These are phyloP conservation scores for Coccomyxa sp. DNA, from an alignment of 139 green algal species.

Conservation along the genomic window DNA sequence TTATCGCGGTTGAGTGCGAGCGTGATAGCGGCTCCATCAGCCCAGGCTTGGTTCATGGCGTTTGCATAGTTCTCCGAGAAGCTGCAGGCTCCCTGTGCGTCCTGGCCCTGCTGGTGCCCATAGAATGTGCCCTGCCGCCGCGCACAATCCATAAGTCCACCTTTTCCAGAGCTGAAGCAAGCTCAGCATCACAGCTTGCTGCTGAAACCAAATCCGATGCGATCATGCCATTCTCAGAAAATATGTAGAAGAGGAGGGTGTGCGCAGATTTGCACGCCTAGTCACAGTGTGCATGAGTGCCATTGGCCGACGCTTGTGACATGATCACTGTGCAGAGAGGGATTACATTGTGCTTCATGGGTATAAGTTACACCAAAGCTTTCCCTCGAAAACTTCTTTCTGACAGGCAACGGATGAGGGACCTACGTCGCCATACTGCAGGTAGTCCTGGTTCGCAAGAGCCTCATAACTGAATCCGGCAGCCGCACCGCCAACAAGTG, in stretches of 20 bases:
- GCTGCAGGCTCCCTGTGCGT: conserved; percentile 21
- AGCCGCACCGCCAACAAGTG: no score
- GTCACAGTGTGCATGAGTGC: neutral
- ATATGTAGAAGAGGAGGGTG: neutral
- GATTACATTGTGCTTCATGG: neutral
- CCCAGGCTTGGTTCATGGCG: conserved; percentile 12
- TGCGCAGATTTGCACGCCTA: neutral
- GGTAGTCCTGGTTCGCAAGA: neutral
- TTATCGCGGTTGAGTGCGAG: conserved; percentile 23
- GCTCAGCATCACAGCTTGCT: neutral
- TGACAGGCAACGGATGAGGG: neutral
- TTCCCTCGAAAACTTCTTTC: neutral
- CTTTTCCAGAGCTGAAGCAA: neutral
- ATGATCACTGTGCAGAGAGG: neutral
- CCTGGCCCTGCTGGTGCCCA: conserved; percentile 12
- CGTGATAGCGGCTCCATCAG: conserved; percentile 6
- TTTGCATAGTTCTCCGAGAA: conserved; percentile 21
- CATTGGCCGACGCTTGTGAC: neutral
- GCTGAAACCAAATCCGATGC: neutral
- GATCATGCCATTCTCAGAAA: neutral
- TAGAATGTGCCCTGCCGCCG: conserved; percentile 24
- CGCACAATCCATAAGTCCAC: neutral
- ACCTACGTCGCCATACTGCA: conserved; percentile 1
- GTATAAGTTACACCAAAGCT: neutral
- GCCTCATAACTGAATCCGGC: neutral